phyloP scores from a whole-genome alignment of 73 alveolate species.

The Paraurostyla sp. region DNA sequence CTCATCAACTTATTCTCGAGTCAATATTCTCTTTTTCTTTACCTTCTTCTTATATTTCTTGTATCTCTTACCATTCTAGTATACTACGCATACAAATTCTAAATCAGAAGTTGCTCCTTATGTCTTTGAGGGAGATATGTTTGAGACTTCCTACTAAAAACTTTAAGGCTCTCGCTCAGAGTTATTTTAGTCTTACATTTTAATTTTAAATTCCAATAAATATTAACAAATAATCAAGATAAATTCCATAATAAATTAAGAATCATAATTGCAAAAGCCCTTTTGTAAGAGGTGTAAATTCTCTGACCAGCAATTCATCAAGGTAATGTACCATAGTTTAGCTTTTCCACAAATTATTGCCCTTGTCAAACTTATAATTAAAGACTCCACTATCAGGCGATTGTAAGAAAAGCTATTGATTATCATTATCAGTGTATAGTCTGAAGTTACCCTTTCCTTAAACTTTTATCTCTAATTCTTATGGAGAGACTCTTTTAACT shows the following conservation, averaged over 20 bases:
- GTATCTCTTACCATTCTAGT: conserved; percentile 66
- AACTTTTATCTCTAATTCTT: neutral
- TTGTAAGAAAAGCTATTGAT: neutral
- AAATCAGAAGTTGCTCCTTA: neutral
- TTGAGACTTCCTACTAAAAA: neutral
- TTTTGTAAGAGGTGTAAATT: neutral
- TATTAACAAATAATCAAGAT: too few relatives aligned
- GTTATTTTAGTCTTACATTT: neutral
- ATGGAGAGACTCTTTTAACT: neutral
- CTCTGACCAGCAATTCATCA: conserved; percentile 19
- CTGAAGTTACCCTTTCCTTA: neutral
- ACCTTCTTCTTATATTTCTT: conserved; percentile 67
- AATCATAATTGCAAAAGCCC: neutral
- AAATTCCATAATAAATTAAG: too few relatives aligned
- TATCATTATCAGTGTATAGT: neutral
- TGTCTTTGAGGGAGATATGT: neutral
- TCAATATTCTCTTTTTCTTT: conserved; percentile 70
- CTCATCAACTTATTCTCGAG: conserved; percentile 82
- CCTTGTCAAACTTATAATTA: neutral
- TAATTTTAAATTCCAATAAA: too few relatives aligned
- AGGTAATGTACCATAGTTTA: neutral
- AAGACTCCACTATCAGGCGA: conserved; percentile 22
- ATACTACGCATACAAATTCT: neutral
- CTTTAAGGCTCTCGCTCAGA: neutral
- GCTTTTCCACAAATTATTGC: neutral